A percentile compares a stretch with the other conserved stretches of the same genome.
phyloP scores from a whole-genome alignment of 805 yeast genomes.

The Suhomyces vadensis region DNA sequence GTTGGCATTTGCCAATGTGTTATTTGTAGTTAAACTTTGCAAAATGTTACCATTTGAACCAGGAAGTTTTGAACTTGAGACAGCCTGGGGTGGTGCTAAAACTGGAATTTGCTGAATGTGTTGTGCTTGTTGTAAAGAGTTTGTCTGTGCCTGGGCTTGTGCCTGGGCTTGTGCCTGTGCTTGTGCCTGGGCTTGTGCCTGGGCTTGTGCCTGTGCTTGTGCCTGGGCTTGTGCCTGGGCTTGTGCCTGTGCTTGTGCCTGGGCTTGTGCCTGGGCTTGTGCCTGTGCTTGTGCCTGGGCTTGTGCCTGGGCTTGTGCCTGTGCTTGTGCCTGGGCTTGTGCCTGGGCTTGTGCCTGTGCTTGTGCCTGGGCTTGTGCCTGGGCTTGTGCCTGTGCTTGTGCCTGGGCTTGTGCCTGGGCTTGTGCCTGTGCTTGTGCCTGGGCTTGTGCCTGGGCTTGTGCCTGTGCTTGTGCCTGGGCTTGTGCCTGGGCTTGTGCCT shows the following conservation, averaged over 20 bases:
- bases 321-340: slow-evolving; percentile 13
- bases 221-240: slow-evolving; percentile 15
- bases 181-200: slow-evolving; percentile 13
- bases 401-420: slow-evolving; percentile 13
- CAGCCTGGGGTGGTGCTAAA: slow-evolving; percentile 6
- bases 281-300: slow-evolving; percentile 13
- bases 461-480: slow-evolving; percentile 14
- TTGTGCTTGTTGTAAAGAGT: slow-evolving; percentile 14
- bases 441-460: slow-evolving; percentile 11
- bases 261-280: slow-evolving; percentile 16
- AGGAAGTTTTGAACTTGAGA: not conserved
- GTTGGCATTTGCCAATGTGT: slow-evolving; percentile 16
- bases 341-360: slow-evolving; percentile 16
- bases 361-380: slow-evolving; percentile 14
- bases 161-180: slow-evolving; percentile 11
- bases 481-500: slow-evolving; percentile 15
- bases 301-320: slow-evolving; percentile 15
- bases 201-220: slow-evolving; percentile 16
- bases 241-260: slow-evolving; percentile 13
- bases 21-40: slow-evolving; percentile 16
- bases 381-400: slow-evolving; percentile 13
- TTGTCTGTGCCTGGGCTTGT: slow-evolving; percentile 11
- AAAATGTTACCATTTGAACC: slow-evolving; percentile 1
- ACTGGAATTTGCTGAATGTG: slow-evolving; percentile 65
- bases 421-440: slow-evolving; percentile 8